phyloP scores from a whole-genome alignment of 495 filamentous ascomycete genomes.

The Penicillium samsonianum region DNA sequence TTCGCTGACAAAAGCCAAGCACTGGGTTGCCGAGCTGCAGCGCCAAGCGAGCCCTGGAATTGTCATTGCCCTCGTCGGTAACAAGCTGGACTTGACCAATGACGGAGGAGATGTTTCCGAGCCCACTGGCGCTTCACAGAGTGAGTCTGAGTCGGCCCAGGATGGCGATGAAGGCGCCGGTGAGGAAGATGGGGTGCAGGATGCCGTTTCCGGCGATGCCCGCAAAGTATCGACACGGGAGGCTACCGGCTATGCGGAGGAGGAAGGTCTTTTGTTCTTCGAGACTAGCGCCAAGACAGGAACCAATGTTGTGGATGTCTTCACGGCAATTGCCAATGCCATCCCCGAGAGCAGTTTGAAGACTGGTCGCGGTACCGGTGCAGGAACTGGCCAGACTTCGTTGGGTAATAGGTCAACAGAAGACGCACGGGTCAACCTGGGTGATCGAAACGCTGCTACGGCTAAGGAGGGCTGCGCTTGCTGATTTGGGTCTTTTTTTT shows the following conservation, averaged over 20 bases:
- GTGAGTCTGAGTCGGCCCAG: slow-evolving; percentile 29
- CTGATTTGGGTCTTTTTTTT: slow-evolving; percentile 41
- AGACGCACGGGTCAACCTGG: slow-evolving; percentile 48
- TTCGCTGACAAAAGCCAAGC: slow-evolving; percentile 92
- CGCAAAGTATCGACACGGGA: slow-evolving; percentile 84
- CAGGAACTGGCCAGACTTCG: slow-evolving; percentile 54
- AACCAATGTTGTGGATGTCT: slow-evolving; percentile 88
- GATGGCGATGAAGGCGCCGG: slow-evolving; percentile 41
- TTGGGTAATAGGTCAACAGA: slow-evolving; percentile 43
- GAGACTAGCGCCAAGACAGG: slow-evolving; percentile 98
- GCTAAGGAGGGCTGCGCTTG: slow-evolving; percentile 95
- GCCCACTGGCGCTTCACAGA: slow-evolving; percentile 29
- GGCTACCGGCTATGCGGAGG: slow-evolving; percentile 91
- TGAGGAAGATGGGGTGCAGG: slow-evolving; percentile 59
- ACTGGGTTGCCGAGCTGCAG: slow-evolving; percentile 98
- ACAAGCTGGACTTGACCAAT: slow-evolving; percentile 88
- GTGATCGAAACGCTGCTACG: slow-evolving; percentile 47
- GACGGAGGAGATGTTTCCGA: slow-evolving; percentile 47
- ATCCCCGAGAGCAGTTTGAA: slow-evolving; percentile 96
- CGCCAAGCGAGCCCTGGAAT: slow-evolving; percentile 97
- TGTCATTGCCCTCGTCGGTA: slow-evolving; percentile 95
- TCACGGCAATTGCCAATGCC: slow-evolving; percentile 96
- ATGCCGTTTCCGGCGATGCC: slow-evolving; percentile 69
- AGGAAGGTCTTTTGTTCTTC: slow-evolving; percentile 91
- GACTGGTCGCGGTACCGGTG: slow-evolving; percentile 68